Base-by-base conservation (phyloP, 441 rosid species). In the Hypseocharis bilobata region DNA sequence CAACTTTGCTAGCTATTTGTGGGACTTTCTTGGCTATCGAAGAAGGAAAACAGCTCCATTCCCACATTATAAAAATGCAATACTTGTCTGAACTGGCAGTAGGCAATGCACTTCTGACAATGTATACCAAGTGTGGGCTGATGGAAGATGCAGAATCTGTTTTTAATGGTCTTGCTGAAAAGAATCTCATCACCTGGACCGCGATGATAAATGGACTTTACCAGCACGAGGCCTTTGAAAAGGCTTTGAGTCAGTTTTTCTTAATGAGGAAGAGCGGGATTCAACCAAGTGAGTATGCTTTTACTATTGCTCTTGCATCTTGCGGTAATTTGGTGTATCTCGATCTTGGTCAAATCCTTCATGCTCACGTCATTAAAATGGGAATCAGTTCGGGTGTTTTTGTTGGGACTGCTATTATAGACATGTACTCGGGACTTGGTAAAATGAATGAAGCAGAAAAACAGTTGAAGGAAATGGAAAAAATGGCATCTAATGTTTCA, bases 251-350 rank as follows among this genome's bases (percentile, higher is more conserved):
- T 47, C 40, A 65, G 55, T 64, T 75, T 25, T 28, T 66, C 59
- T 67, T 70, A 73, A 80, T 77, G 83, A 58, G 62, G 66, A 71
- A 65, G 57, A 42, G 30, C 32, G 62, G 74, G 22, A 36, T 70
- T 47, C 70, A 70, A 56, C 81, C 83, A n/a, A 77, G 75, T 72
- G 67, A 78, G 0, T 66, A 76, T 68, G 73, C 77, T 4, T 77
- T 74, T 44, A 77, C 77, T n/a, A 60, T 72, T 63, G 75, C 74
- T 65, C 70, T 80, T 70, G 67, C 83, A 27, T 76, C 73, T 59
- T 77, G 79, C 66, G 62, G 74, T 51, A 66, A 67, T 6, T 34
- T 59, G 73, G 75, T 47, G 51, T 34, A 74, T 67, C 54, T 60
- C 59, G 57, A 52, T 36, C 34, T 23, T 10, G 72, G 76, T 5